Conservation (phyloP, 352 stramenopile genomes). For the Phytopythium montanum region DNA sequence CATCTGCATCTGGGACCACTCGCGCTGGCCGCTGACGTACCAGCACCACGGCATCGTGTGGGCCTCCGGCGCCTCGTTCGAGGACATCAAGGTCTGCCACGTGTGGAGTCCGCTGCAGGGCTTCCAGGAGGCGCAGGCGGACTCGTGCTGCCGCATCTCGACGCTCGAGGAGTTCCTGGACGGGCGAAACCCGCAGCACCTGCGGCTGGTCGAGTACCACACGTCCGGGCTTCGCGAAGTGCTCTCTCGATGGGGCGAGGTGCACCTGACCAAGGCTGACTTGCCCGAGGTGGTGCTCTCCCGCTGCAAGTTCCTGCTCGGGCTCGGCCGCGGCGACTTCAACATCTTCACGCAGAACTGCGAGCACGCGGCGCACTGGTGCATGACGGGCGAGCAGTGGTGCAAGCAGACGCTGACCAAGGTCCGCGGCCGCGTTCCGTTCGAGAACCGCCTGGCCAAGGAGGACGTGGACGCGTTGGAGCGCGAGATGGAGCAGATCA, state of each 20-base stretch:
- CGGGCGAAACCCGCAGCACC: slow-evolving; percentile 47
- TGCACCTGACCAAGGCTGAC: slow-evolving; percentile 80
- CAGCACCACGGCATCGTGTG: slow-evolving; percentile 86
- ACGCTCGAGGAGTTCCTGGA: slow-evolving; percentile 81
- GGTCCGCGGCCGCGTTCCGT: slow-evolving; percentile 65
- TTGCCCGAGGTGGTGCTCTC: slow-evolving; percentile 78
- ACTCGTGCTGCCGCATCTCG: slow-evolving; percentile 87
- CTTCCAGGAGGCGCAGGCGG: slow-evolving; percentile 69
- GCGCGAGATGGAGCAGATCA: slow-evolving; percentile 74
- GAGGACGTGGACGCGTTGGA: slow-evolving; percentile 77
- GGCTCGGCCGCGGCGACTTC: slow-evolving; percentile 74
- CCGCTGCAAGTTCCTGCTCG: slow-evolving; percentile 79
- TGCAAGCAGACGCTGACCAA: slow-evolving; percentile 85
- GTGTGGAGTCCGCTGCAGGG: slow-evolving; percentile 81
- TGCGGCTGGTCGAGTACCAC: slow-evolving; percentile 85
- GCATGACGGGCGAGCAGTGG: slow-evolving; percentile 88
- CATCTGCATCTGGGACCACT: slow-evolving; percentile 85
- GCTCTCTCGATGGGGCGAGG: slow-evolving; percentile 80
- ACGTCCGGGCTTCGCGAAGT: slow-evolving; percentile 77
- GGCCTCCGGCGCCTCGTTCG: slow-evolving; percentile 56
- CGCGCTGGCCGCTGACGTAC: slow-evolving; percentile 82
- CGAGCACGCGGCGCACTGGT: slow-evolving; percentile 86
- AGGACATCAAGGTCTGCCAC: slow-evolving; percentile 76
- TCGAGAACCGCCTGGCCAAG: slow-evolving; percentile 66
- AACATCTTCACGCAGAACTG: slow-evolving; percentile 89